Conservation (phyloP, 192 early-diverging fungal species). For the Mycoemilia scoparia region DNA sequence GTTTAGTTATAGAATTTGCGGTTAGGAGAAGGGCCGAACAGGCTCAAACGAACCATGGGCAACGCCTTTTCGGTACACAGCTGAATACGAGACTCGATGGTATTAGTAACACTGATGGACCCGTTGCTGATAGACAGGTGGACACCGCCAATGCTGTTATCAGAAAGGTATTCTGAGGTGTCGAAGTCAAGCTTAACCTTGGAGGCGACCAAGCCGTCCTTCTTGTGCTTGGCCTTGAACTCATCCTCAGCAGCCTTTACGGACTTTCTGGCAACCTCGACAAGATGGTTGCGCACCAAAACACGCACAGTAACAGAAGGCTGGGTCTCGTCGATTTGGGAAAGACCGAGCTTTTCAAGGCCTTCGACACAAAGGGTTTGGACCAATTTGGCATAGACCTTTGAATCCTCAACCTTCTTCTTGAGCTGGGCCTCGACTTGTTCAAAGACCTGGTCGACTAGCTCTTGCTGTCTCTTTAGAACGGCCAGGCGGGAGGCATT, state of each 20-base stretch:
- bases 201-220: constrained; percentile 9
- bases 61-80: constrained; percentile 76
- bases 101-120: constrained; percentile 73
- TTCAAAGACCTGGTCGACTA: constrained; percentile 63
- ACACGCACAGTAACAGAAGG: constrained; percentile 51
- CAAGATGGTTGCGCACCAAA: constrained; percentile 52
- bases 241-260: constrained; percentile 23
- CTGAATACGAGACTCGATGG: constrained; percentile 73
- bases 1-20: constrained; percentile 87
- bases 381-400: constrained; percentile 47
- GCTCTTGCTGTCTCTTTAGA: constrained; percentile 70
- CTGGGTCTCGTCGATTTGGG: no score
- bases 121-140: constrained; percentile 57
- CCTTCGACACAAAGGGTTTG: constrained; percentile 49
- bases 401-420: constrained; percentile 37
- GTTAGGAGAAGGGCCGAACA: constrained; percentile 82
- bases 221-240: constrained; percentile 39
- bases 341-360: constrained; percentile 75
- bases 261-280: constrained; percentile 36
- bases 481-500: constrained; percentile 90
- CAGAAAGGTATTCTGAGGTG: constrained; percentile 44
- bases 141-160: constrained; percentile 77
- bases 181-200: constrained; percentile 35
- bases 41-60: constrained; percentile 71
- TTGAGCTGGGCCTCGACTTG: constrained; percentile 47